Base-by-base conservation (phyloP, 148 eudicot genomes). In the Polygonum aviculare region DNA sequence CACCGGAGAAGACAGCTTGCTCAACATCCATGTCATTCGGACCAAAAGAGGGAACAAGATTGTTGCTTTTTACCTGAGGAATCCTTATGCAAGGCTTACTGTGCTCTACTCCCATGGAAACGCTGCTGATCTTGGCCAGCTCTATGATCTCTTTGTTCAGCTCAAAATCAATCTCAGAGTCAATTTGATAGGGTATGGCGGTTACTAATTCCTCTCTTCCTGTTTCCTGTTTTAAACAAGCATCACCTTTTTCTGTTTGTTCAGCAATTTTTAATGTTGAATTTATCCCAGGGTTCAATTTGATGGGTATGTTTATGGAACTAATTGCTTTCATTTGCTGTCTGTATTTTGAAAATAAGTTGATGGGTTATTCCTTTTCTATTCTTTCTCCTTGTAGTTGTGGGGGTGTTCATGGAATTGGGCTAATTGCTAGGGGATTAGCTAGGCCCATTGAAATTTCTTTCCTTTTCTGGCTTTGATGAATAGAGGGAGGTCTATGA, bases 61-160 rank as follows among this genome's bases (percentile, higher is more conserved):
- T 78, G 92, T 92, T 0, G 98, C 92, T 10, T 94, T 94, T 70
- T 94, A 89, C 70, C 57, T 94, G 60, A 86, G 81, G 57, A 90
- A 94, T 75, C 98, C 98, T 0, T 88, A 82, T 77, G 97, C 98
- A 7, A 83, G 94, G 44, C 92, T 94, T 18, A 94, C 98, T 60
- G 50, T 94, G 73, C 84, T 94, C 18, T 94, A 94, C 77, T 94
- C 98, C 12, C 98, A 94, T 82, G 98, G 96, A 21, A 94, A 94
- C 89, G 98, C 98, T 3, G 96, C 97, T 90, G 98, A 94, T 82
- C 88, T 94, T 78, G 98, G 94, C 12, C 98, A 94, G 78, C 93
- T 94, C 9, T 94, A 84, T 80, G 97, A 94, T 79, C 90, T 94
- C 80, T 94, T 94, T 84, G 84, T 92, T 80, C 98, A 94, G 82